Percentiles rank a stretch among this genome's conserved stretches.
Conservation (phyloP, 768 basidiomycete species). For the Boletus rex-veris region DNA sequence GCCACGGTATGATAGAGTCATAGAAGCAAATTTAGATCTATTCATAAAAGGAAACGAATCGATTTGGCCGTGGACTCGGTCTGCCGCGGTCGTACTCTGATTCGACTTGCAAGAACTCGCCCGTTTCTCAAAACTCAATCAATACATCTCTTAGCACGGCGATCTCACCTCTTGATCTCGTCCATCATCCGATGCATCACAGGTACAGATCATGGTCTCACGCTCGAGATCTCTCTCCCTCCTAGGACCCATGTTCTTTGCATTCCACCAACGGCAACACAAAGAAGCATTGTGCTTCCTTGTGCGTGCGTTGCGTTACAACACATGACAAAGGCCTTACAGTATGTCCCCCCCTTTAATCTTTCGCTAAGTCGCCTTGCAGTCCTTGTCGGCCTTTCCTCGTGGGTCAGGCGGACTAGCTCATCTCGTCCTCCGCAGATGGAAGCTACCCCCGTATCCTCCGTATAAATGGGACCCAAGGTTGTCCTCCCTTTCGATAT, state of each 20-base stretch:
- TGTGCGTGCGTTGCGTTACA: conserved; percentile 17
- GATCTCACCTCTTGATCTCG: conserved; percentile 31
- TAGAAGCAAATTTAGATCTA: conserved; percentile 31
- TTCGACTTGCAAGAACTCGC: background rate
- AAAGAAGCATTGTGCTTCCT: conserved; percentile 27
- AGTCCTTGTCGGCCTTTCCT: conserved; percentile 11
- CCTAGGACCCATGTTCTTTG: conserved; percentile 16
- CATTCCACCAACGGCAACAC: conserved; percentile 6
- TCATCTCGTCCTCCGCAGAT: conserved; percentile 17
- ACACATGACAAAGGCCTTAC: conserved; percentile 28
- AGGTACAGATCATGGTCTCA: conserved; percentile 13
- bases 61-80: conserved; percentile 16
- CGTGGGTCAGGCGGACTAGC: conserved; percentile 19
- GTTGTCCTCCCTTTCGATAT: conserved; percentile 4
- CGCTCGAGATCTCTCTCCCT: conserved; percentile 8
- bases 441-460: conserved; percentile 20
- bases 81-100: conserved; percentile 16
- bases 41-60: conserved; percentile 6
- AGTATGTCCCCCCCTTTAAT: conserved; percentile 21
- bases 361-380: conserved; percentile 26
- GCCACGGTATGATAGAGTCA: conserved; percentile 41
- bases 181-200: background rate
- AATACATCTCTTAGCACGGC: conserved; percentile 21
- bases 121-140: conserved; percentile 17
- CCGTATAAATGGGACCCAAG: conserved; percentile 26